Evolutionary conservation across 305 asterid species (phyloP), one percentile per base, ranked within the genome.

Genomic region (Plantago lanceolata): DNA sequence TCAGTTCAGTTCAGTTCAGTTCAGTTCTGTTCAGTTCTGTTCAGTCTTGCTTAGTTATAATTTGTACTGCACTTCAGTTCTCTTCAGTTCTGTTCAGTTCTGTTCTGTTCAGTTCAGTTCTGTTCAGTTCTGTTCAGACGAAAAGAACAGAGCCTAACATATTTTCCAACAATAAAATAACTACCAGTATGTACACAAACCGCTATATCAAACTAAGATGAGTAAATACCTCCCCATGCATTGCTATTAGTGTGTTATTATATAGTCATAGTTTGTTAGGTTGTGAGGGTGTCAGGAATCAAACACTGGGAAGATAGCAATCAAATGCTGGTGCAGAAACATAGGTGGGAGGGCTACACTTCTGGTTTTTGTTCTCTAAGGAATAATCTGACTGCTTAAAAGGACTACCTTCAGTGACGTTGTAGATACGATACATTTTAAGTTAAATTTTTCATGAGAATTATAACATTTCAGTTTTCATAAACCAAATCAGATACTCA

Each of bases 261-360:
- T 5, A n/a, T 33, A 21, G 33, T 67, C 19, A 55, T 59, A 43
- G 26, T 45, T 28, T 53, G 40, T 19, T 33, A 15, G 60, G 57
- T 37, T 43, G 21, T 57, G 44, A 69, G 29, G 45, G 37, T 28
- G 47, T 60, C 13, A 29, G 29, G 29, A 24, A 57, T 63, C 28
- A 64, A 43, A 63, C 11, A 13, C 20, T 13, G 20, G 24, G 48
- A 13, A 20, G 29, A 26, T 52, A 19, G 64, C 12, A 40, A 40
- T 40, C 47, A 16, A 57, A 55, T 61, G 66, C 56, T 55, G 26
- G 60, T 35, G 37, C 20, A 69, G 59, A 48, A 66, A 29, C 26
- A 17, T 24, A 53, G 58, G 5, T 53, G 17, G 29, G 13, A 2
- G 19, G 18, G 24, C 57, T 15, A 13, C 19, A 51, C 15, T 51